Conservation (phyloP, 768 basidiomycete genomes). For the Inosperma sp. region DNA sequence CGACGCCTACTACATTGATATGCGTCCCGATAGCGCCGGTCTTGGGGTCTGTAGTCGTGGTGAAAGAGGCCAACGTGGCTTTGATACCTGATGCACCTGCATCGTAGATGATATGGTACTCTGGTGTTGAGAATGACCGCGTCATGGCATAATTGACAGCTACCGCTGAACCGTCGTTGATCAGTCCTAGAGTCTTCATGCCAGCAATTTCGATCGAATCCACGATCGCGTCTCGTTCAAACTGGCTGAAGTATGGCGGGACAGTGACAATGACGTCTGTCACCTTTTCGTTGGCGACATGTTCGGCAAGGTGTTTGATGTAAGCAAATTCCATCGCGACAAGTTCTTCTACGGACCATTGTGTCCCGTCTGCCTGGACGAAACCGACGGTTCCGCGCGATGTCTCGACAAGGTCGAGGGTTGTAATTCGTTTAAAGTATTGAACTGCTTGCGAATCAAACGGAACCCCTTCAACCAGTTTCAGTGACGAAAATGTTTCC, state of each 20-base stretch:
- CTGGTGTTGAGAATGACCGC: slow-evolving; percentile 69
- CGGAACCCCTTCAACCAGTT: slow-evolving; percentile 74
- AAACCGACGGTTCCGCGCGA: slow-evolving; percentile 58
- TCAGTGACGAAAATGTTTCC: slow-evolving; percentile 82
- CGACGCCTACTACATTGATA: slow-evolving; percentile 75
- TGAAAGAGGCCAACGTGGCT: slow-evolving; percentile 73
- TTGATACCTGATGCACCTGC: slow-evolving; percentile 82
- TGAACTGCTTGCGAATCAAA: slow-evolving; percentile 53
- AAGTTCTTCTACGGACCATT: slow-evolving; percentile 86
- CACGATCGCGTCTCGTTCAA: slow-evolving; percentile 85
- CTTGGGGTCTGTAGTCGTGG: slow-evolving; percentile 47
- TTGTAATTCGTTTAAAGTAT: slow-evolving; percentile 55
- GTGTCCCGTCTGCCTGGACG: slow-evolving; percentile 53
- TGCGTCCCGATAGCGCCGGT: slow-evolving; percentile 54
- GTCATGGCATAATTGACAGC: slow-evolving; percentile 99
- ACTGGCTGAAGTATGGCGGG: slow-evolving; percentile 85
- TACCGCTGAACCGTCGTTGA: slow-evolving; percentile 93
- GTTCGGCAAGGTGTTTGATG: slow-evolving; percentile 83
- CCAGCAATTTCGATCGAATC: slow-evolving; percentile 94
- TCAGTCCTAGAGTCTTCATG: slow-evolving; percentile 72
- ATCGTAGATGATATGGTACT: slow-evolving; percentile 91
- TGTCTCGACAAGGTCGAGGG: slow-evolving; percentile 49
- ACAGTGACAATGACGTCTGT: slow-evolving; percentile 85
- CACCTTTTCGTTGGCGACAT: slow-evolving; percentile 68
- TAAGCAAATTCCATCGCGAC: slow-evolving; percentile 93